Evolutionary conservation across 2,329 filamentous ascomycete species (phyloP), one percentile per base, ranked within the genome.

Genomic region (Pyrenophora teres): DNA sequence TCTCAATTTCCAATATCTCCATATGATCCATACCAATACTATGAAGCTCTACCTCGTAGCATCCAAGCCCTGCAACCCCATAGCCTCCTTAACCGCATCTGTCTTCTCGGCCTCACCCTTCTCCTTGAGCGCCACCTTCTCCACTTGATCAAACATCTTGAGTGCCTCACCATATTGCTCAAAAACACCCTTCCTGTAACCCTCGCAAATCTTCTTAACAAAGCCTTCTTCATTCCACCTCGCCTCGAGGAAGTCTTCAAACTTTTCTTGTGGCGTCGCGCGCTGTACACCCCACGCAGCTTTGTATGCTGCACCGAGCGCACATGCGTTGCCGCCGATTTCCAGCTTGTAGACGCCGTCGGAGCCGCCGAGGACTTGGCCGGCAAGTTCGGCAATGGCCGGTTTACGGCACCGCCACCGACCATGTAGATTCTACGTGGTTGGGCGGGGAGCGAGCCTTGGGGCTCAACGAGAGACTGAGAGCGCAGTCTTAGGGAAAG

Each of bases 271-370:
- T 0, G 63, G 66, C 0, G 63, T 72, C 19, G 74, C 73, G 40
- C 89, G 79, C 78, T 94, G 91, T 48, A 91, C 80, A 1, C 89
- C 92, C 94, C 94, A 99, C 0, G 96, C 87, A 12, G 94, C 93
- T 77, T 97, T 97, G 77, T 97, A 97, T 21, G 93, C 93, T 6
- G 91, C 91, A 12, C 94, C 94, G 12, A 97, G 77, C 9, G 93
- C 94, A 76, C 94, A 99, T 2, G 94, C 93, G 76, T 96, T 97
- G 21, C 92, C 92, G 21, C 94, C 93, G 4, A 97, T 91, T 69
- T 97, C 92, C 12, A 99, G 84, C 75, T 88, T 89, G 77, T 91
- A 99, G 21, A 97, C 90, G 19, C 94, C 94, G 57, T 97, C 94
- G 2, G 82, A 83, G 30, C 90, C 90, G 45, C 94, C 94, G 2